Base-by-base conservation (phyloP, 2,329 filamentous ascomycete genomes). In the Aplosporella prunicola region DNA sequence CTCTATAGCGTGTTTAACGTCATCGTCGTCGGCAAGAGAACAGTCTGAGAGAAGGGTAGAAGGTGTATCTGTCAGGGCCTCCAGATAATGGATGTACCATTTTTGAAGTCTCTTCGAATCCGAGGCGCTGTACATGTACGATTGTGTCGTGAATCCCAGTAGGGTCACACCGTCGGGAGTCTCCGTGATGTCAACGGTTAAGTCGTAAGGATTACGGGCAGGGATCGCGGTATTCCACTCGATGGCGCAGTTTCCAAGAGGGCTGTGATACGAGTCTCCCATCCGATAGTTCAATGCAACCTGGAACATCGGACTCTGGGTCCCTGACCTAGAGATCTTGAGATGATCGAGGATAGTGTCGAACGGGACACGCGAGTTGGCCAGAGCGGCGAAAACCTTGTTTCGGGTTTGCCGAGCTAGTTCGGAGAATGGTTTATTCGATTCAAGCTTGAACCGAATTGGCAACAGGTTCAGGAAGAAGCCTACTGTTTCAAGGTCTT, bases 401-500 rank as follows among this genome's bases (percentile, higher is more conserved):
- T 47, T 39, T 3, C 13, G 9, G 11, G 31, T 38, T 15, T 4
- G 20, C 14, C n/a, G 16, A 15, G 16, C 35, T 7, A 27, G n/a
- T 7, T 32, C 29, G 20, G 35, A 39, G 39, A 66, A 64, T 0
- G 48, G 46, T 9, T 56, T 42, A 20, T 30, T 22, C 16, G 32
- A 11, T 16, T 45, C n/a, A 16, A 44, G 29, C 2, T 46, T 20
- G 40, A 72, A 63, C 1, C 56, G 53, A 1, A 74, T 31, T 2
- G 71, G 60, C 1, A 75, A 50, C 0, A 73, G 47, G 40, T 75
- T 74, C 2, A 74, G 41, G 26, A 67, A 66, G 27, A 62, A 49
- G 2, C 72, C 72, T 1, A 74, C 47, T 3, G 50, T 69, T 1
- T 46, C 37, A 6, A 49, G 40, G 2, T 57, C 37, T 2, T 54